Base-by-base conservation (phyloP, 2,329 filamentous ascomycete species). In the Cercospora janseana region DNA sequence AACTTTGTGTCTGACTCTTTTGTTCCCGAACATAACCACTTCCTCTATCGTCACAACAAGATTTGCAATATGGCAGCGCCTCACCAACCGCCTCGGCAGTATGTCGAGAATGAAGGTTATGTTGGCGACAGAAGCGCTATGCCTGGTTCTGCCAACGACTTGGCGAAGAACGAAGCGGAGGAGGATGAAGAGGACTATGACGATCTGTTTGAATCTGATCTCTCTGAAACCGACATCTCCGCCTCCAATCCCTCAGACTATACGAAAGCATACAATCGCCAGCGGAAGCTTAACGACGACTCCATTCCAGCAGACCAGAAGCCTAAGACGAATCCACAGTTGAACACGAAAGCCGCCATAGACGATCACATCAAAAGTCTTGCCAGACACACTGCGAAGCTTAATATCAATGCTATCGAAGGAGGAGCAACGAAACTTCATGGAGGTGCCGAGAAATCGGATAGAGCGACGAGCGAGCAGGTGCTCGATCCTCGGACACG, bases 401-500 rank as follows among this genome's bases (percentile, higher is more conserved):
- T 97, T 60, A 82, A 85, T 43, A 79, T 96, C 23, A 87, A 91
- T 65, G 80, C 79, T 56, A 63, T 75, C 12, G 75, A 79, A 50
- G 73, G 79, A 20, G 78, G 79, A 0, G 68, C 80, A 23, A 72
- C 56, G 5, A 78, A 76, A 42, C 71, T 72, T 35, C 74, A 66
- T 55, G 59, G 79, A 50, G 73, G 72, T 27, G 77, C 79, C 46
- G 82, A 83, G 52, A 89, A 88, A 69, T 85, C 87, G 48, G 92
- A 98, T 68, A 83, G 93, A 52, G 92, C 93, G 44, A 98, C 93
- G 10, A 89, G 83, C 61, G 93, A 98, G 69, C 89, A 96, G 70
- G 93, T 98, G 41, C 75, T 98, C 54, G 93, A 98, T 71, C 88
- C 90, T 56, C 81, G 90, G 46, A 98, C 93, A 10, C 86, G 91